phyloP scores from a whole-genome alignment of 31 red algal species.

The Endocladia muricata region DNA sequence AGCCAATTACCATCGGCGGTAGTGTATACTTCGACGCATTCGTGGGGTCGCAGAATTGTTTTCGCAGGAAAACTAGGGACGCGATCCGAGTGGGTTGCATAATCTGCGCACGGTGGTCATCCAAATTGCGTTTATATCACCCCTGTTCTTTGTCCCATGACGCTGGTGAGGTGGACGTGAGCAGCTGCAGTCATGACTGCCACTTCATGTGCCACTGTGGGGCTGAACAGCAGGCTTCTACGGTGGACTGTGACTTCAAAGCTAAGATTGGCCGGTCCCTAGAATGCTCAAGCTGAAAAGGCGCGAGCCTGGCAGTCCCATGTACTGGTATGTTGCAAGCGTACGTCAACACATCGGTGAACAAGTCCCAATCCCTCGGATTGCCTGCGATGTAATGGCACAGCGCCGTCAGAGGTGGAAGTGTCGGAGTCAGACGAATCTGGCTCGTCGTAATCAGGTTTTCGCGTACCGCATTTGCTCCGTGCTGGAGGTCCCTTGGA shows the following conservation, averaged over 20 bases:
- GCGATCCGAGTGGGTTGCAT: too few species aligned
- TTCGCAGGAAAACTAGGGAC: too few species aligned
- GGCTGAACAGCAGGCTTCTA: background rate
- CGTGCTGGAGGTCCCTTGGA: too few species aligned
- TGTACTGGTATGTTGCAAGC: background rate
- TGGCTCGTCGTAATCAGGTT: background rate
- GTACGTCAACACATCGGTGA: background rate
- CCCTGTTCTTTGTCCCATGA: background rate
- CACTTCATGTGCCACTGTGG: background rate
- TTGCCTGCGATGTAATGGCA: background rate
- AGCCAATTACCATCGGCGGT: too few species aligned
- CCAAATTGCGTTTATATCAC: constrained; percentile 8
- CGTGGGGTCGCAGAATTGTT: too few species aligned
- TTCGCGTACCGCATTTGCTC: too few species aligned
- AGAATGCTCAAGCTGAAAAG: background rate
- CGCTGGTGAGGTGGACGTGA: background rate
- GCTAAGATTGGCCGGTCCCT: background rate
- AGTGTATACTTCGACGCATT: too few species aligned
- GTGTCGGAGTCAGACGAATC: background rate
- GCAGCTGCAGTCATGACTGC: background rate
- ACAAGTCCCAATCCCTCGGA: background rate
- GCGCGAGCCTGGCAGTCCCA: background rate
- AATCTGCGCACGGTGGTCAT: background rate
- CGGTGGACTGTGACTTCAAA: background rate
- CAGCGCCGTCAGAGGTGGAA: background rate